Base-by-base conservation (phyloP, 306 rosid species). In the Cucurbita maxima region DNA sequence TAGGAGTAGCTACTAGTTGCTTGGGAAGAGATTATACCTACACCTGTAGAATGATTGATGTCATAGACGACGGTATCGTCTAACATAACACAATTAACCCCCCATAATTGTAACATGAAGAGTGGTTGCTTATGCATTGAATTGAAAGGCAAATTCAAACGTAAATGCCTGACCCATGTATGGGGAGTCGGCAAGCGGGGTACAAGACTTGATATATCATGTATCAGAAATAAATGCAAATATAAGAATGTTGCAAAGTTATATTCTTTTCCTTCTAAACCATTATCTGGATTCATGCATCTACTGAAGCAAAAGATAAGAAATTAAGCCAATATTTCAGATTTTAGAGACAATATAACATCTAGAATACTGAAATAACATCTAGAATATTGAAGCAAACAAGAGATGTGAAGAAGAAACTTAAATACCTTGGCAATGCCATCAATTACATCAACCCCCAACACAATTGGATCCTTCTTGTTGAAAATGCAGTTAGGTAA, bases 381-480 rank as follows among this genome's bases (percentile, higher is more conserved):
- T 5, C 64, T 8, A 66, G 25, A 40, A 13, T 19, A 9, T 3
- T 40, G 40, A 61, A 58, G 14, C 50, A 34, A 34, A 51, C 4
- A 52, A 34, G 15, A 66, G 19, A 36, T 72, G 58, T 37, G 36
- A 73, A 75, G 56, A 18, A 6, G 30, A 76, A 67, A 40, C 16
- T 53, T 71, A 67, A 11, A 43, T 87, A 94, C 99, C 99, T 91
- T 94, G 6, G 83, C 79, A 78, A 91, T 89, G 83, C 97, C 99
- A 58, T 94, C 99, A 58, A 89, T 83, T 43, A 94, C 79, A 79
- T 91, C 97, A 74, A 94, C 97, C 75, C 99, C 99, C 90, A 94
- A 87, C 76, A 94, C 86, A 82, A 94, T 94, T 3, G 99, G 99
- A 81, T 94, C 99, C 86, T 91, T 94, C 84, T 91, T 94, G 83